Conservation (phyloP, 2,329 filamentous ascomycete genomes). For the Dactylonectria macrodidyma region DNA sequence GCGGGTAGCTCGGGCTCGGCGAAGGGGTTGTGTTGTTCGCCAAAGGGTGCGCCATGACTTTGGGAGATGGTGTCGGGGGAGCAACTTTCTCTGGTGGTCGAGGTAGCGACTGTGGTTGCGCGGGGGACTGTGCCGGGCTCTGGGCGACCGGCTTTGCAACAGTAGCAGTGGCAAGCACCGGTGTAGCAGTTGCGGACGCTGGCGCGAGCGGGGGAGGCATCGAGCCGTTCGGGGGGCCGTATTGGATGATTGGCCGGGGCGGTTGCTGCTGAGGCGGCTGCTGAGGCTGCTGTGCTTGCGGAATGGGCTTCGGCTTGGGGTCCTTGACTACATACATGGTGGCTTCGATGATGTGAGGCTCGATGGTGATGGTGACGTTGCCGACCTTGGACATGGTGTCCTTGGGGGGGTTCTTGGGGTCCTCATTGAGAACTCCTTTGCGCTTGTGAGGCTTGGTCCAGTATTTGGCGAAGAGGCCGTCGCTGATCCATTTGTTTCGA, state of each 20-base stretch:
- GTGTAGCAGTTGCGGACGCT: slow-evolving; percentile 45
- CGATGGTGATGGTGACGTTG: slow-evolving; percentile 80
- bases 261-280: slow-evolving; percentile 49
- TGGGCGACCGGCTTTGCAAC: slow-evolving; percentile 37
- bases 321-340: slow-evolving; percentile 82
- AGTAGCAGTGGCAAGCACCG: slow-evolving; percentile 38
- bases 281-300: slow-evolving; percentile 44
- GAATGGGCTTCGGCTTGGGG: slow-evolving; percentile 63
- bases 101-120: slow-evolving; percentile 38
- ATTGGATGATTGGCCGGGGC: slow-evolving; percentile 73
- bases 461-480: slow-evolving; percentile 82
- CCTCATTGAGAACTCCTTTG: slow-evolving; percentile 75
- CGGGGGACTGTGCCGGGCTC: slow-evolving; percentile 38
- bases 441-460: slow-evolving; percentile 81
- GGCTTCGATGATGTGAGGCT: slow-evolving; percentile 85
- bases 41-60: slow-evolving; percentile 34
- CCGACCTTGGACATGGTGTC: slow-evolving; percentile 82
- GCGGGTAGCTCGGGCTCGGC: slow-evolving; percentile 38
- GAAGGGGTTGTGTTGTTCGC: slow-evolving; percentile 34
- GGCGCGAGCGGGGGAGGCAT: slow-evolving; percentile 69
- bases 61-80: slow-evolving; percentile 32
- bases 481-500: slow-evolving; percentile 79
- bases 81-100: slow-evolving; percentile 32
- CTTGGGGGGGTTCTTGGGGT: slow-evolving; percentile 77
- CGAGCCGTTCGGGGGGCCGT: slow-evolving; percentile 74